Conservation (phyloP, 192 early-diverging fungal species). For the Backusella tarrabulga region DNA sequence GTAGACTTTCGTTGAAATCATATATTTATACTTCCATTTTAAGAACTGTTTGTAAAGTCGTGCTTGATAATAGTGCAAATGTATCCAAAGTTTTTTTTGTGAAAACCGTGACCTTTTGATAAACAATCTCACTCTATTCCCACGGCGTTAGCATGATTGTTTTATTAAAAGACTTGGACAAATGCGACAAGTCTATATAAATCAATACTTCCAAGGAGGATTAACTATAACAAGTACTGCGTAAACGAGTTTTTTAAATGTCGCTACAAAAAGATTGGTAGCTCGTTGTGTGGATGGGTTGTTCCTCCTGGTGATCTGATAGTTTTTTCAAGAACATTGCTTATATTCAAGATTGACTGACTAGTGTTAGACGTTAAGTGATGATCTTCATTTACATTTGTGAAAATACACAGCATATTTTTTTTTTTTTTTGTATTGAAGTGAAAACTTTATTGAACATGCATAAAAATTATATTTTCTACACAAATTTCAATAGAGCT, state of each 20-base stretch:
- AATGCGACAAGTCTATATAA: not conserved
- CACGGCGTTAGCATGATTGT: not conserved
- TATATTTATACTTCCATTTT: not conserved
- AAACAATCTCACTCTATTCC: not conserved
- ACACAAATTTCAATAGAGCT: not conserved
- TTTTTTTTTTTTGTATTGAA: no score
- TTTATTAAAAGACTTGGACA: not conserved
- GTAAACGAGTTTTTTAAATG: not conserved
- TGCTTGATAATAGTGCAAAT: not conserved
- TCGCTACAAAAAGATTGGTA: not conserved
- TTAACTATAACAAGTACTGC: not conserved
- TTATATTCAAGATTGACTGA: not conserved
- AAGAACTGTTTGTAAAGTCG: not conserved
- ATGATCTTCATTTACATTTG: not conserved
- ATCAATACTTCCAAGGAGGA: not conserved
- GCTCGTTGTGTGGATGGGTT: not conserved
- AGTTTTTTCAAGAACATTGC: not conserved
- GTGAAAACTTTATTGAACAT: no score
- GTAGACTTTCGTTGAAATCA: not conserved
- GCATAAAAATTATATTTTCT: not conserved
- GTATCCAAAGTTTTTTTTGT: not conserved
- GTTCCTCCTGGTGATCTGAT: not conserved
- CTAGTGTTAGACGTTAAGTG: not conserved
- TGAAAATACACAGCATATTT: not conserved
- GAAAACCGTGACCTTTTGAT: not conserved